These are phyloP conservation scores for Alternaria angustiovoidea DNA, from an alignment of 2,329 filamentous ascomycete genomes.

Conservation along the genomic window DNA sequence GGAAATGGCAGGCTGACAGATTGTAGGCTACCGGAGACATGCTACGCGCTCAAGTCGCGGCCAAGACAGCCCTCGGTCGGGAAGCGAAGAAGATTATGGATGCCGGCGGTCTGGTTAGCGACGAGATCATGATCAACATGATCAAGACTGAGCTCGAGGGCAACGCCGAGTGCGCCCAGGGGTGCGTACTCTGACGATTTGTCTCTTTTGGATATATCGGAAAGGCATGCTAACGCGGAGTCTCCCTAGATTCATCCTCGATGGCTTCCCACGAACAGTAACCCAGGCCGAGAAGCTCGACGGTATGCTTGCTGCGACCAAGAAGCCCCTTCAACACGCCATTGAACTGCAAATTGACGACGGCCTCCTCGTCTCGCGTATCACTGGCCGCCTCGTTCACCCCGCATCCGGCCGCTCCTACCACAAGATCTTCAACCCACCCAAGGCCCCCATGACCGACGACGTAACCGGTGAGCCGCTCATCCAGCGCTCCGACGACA, in stretches of 20 bases:
- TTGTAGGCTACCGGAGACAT: slow-evolving; percentile 94
- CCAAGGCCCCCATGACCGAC: slow-evolving; percentile 92
- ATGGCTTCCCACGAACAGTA: slow-evolving; percentile 97
- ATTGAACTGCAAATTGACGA: slow-evolving; percentile 98
- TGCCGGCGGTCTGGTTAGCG: slow-evolving; percentile 93
- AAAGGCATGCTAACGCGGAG: slow-evolving; percentile 6
- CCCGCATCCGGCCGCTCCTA: slow-evolving; percentile 95
- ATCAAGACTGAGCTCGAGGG: slow-evolving; percentile 95
- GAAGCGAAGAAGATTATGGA: slow-evolving; percentile 99
- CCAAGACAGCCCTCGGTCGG: slow-evolving; percentile 92
- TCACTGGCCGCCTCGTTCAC: slow-evolving; percentile 95
- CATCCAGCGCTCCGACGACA: slow-evolving; percentile 96
- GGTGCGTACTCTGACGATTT: slow-evolving; percentile 62
- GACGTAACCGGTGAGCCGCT: slow-evolving; percentile 96
- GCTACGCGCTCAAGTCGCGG: slow-evolving; percentile 96
- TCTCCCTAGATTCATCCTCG: slow-evolving; percentile 85
- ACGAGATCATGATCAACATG: slow-evolving; percentile 99
- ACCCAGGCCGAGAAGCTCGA: slow-evolving; percentile 95
- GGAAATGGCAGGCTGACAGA: slow-evolving; percentile 27
- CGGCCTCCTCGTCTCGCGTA: slow-evolving; percentile 88
- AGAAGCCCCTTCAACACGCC: slow-evolving; percentile 90
- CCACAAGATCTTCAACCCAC: slow-evolving; percentile 99
- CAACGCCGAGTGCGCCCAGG: slow-evolving; percentile 95
- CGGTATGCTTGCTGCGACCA: slow-evolving; percentile 80
- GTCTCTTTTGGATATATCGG: background rate